phyloP scores from a whole-genome alignment of 1,284 basidiomycete genomes.

The Trametes hirsuta region DNA sequence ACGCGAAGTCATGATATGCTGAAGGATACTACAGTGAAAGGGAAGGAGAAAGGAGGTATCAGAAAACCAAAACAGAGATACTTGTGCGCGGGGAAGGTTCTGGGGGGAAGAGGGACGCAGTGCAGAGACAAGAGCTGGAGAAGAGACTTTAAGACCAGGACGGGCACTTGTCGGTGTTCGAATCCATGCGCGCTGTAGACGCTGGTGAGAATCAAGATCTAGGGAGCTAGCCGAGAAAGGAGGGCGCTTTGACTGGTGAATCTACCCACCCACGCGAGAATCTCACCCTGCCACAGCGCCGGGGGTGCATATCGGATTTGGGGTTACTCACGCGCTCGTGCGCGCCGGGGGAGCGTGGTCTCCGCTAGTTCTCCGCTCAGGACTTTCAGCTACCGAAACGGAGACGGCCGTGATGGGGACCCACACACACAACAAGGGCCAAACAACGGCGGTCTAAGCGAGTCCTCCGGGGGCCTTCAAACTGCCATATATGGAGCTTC shows the following conservation, averaged over 20 bases:
- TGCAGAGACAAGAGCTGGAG: constrained; percentile 6
- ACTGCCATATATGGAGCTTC: background rate
- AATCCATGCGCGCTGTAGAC: constrained; percentile 5
- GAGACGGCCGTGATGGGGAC: constrained; percentile 6
- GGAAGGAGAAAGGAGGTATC: background rate
- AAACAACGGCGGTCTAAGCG: background rate
- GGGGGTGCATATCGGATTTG: background rate
- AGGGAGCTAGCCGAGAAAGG: background rate
- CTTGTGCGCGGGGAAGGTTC: constrained; percentile 5
- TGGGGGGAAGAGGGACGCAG: constrained; percentile 8
- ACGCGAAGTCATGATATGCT: constrained; percentile 16
- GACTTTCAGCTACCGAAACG: background rate
- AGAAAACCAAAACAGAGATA: constrained; percentile 2
- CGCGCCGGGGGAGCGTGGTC: background rate
- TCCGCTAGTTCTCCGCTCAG: background rate
- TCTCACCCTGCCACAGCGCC: constrained; percentile 4
- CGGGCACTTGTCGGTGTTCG: constrained; percentile 14
- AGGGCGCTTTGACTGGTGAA: background rate
- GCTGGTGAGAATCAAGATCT: constrained; percentile 10
- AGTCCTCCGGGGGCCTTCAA: background rate
- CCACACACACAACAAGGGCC: constrained; percentile 7
- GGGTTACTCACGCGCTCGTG: background rate
- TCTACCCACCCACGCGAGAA: background rate
- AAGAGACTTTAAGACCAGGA: constrained; percentile 17
- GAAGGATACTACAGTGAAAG: background rate